Base-by-base conservation (phyloP, 495 filamentous ascomycete species). In the Penicillium bovifimosum region DNA sequence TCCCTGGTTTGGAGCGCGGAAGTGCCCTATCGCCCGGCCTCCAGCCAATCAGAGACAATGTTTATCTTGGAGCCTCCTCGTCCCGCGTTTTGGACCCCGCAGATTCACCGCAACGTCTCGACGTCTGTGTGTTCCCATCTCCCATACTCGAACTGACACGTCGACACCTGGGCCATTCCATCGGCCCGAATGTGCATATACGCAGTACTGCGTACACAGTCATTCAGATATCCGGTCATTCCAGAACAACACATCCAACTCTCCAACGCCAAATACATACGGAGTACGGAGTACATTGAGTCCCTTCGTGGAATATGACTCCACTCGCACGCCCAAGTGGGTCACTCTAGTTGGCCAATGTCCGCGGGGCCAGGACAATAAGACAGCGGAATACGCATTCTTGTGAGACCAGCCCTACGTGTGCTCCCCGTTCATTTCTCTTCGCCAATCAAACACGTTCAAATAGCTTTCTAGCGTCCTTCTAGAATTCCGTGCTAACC, bases 401-500 rank as follows among this genome's bases (percentile, higher is more conserved):
- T 18, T 18, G 34, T 4, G 45, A 35, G 33, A 28, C 45, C 34
- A 24, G 0, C 34, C 46, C 14, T 36, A 36, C 34, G 34, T 36
- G 24, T 29, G 14, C 41, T 7, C 27, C 42, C 20, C 13, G 11
- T 13, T 13, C 24, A 5, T 14, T n/a, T 24, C 8, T 28, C 4
- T 14, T 16, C 10, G 10, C 45, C 34, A 48, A 39, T 48, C 14
- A 31, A 10, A 16, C 20, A 5, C 0, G 2, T 32, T 2, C 16
- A 24, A 18, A 3, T 31, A 6, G 2, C 33, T 24, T 48, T 48
- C 46, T 48, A 48, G 46, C 46, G 46, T 6, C 46, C 13, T 48
- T 48, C 46, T 28, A 48, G 46, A 48, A 48, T 26, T 18, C 34
- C 46, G 46, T 39, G 8, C 46, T 38, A 48, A 39, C 46, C 46